Conservation (phyloP, 2,329 filamentous ascomycete species). For the Colletotrichum brevisporum region DNA sequence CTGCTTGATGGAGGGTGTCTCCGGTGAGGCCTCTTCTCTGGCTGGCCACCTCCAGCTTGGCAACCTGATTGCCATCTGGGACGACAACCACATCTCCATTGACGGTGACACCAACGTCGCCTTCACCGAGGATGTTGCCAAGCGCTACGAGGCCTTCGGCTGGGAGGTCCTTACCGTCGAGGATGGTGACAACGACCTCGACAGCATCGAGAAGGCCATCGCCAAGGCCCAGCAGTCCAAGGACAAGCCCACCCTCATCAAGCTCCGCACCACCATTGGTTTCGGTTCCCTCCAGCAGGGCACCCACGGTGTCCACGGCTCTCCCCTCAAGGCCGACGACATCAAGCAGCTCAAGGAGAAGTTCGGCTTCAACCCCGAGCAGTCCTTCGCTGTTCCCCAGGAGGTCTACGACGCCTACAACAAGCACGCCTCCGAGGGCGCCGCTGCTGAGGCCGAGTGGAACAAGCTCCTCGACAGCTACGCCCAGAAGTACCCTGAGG, state of each 20-base stretch:
- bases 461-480: conserved; percentile 94
- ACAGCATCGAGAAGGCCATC: conserved; percentile 89
- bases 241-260: conserved; percentile 97
- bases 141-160: conserved; percentile 97
- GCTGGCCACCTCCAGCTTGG: conserved; percentile 98
- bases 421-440: conserved; percentile 88
- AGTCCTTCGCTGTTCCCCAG: conserved; percentile 94
- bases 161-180: conserved; percentile 91
- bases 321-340: conserved; percentile 95
- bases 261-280: conserved; percentile 97
- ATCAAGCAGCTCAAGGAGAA: conserved; percentile 93
- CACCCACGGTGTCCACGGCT: conserved; percentile 95
- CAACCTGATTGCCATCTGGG: conserved; percentile 96
- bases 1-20: conserved; percentile 98
- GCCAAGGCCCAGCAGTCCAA: conserved; percentile 87
- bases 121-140: conserved; percentile 96
- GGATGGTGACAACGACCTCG: conserved; percentile 91
- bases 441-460: conserved; percentile 94
- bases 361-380: conserved; percentile 95
- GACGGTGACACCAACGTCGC: conserved; percentile 96
- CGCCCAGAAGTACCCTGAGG: conserved; percentile 79
- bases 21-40: conserved; percentile 89
- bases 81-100: conserved; percentile 97
- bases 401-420: conserved; percentile 93
- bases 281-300: conserved; percentile 95